Percentiles rank a stretch among this genome's conserved stretches.
These are phyloP conservation scores for Trametes punicea DNA, from an alignment of 768 basidiomycete genomes.

Conservation along the genomic window DNA sequence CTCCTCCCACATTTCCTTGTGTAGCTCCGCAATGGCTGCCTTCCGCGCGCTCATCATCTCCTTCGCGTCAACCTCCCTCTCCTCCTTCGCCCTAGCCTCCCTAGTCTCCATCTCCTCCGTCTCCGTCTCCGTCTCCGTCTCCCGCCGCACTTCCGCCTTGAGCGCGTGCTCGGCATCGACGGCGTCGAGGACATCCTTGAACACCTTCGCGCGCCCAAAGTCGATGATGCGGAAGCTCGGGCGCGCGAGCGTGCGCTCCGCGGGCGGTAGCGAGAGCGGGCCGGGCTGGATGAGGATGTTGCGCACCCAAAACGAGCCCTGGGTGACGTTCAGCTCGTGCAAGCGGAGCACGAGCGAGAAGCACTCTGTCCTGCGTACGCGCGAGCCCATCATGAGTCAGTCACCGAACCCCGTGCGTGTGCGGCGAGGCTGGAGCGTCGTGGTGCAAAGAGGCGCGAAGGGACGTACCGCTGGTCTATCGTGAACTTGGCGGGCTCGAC, in stretches of 20 bases:
- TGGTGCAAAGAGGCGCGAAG: neutral
- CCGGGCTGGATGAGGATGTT: slow-evolving; percentile 46
- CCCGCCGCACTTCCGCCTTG: neutral
- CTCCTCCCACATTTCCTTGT: neutral
- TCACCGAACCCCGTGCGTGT: no score
- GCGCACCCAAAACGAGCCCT: slow-evolving; percentile 40
- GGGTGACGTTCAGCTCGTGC: slow-evolving; percentile 37
- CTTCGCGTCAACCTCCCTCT: neutral
- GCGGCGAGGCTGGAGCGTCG: neutral
- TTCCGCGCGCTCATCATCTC: neutral
- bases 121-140: neutral
- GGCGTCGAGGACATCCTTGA: neutral
- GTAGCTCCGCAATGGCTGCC: neutral
- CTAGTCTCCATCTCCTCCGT: neutral
- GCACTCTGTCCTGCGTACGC: slow-evolving; percentile 22
- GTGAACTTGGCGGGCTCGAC: slow-evolving; percentile 29
- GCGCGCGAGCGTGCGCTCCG: slow-evolving; percentile 25
- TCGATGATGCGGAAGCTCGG: slow-evolving; percentile 50
- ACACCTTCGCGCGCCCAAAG: slow-evolving; percentile 39
- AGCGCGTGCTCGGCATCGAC: neutral
- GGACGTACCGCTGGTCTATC: slow-evolving; percentile 19
- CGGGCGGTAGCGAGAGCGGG: slow-evolving; percentile 34
- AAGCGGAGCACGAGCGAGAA: slow-evolving; percentile 39
- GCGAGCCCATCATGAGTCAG: no score
- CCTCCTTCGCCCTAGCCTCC: no score